phyloP scores from a whole-genome alignment of 495 filamentous ascomycete genomes.

The Hyphodiscus hymeniophilus region DNA sequence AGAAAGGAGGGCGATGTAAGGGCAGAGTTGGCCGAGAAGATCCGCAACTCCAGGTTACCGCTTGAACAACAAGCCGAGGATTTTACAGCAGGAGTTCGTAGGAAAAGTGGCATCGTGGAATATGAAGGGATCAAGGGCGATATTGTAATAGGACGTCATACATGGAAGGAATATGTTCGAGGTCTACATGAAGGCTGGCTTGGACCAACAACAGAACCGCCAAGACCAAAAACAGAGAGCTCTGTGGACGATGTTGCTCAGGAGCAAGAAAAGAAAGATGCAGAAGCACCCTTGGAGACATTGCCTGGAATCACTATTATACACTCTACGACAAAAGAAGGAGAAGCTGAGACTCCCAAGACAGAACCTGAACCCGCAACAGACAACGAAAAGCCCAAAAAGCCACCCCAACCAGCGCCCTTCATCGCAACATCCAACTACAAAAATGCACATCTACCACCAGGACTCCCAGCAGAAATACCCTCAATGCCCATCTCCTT shows the following conservation, averaged over 20 bases:
- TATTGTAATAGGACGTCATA: constrained; percentile 81
- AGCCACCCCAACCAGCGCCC: constrained; percentile 46
- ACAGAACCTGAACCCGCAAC: constrained; percentile 11
- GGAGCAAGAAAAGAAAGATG: background rate
- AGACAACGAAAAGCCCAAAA: constrained; percentile 33
- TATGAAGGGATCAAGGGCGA: constrained; percentile 72
- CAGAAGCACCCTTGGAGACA: constrained; percentile 7
- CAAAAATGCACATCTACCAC: constrained; percentile 47
- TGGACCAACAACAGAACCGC: constrained; percentile 54
- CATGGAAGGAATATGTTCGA: constrained; percentile 96
- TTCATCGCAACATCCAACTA: constrained; percentile 69
- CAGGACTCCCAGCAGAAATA: constrained; percentile 50
- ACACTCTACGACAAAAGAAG: constrained; percentile 6
- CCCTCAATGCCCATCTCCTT: constrained; percentile 67
- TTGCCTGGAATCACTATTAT: constrained; percentile 12
- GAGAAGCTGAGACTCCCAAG: constrained; percentile 1
- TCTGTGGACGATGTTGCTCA: constrained; percentile 24
- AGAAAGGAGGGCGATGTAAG: constrained; percentile 81
- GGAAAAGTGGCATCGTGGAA: constrained; percentile 52
- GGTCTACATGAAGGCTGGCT: constrained; percentile 96
- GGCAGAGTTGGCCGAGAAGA: constrained; percentile 69
- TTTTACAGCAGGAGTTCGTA: constrained; percentile 45
- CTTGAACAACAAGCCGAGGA: constrained; percentile 45
- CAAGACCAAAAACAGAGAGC: constrained; percentile 34
- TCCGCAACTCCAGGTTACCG: constrained; percentile 56